These are phyloP conservation scores for Acanthamoeba sp. DNA, from an alignment of 208 protist genomes.

Conservation along the genomic window DNA sequence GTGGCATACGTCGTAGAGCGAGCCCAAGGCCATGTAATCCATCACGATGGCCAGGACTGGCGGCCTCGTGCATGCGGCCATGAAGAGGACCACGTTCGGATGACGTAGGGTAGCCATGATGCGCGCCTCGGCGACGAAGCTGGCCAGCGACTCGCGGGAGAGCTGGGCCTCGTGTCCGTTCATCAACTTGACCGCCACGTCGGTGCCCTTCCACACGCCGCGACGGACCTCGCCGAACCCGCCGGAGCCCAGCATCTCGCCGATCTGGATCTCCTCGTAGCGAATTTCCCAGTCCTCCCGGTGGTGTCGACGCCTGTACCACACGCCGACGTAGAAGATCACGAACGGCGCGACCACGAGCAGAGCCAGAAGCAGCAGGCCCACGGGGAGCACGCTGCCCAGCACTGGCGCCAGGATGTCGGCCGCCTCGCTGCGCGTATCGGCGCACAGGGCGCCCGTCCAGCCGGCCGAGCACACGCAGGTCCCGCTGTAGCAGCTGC, in stretches of 20 bases:
- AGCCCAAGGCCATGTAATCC: neutral
- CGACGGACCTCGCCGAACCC: constrained; percentile 1
- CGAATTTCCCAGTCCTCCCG: constrained; percentile 21
- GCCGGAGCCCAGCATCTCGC: neutral
- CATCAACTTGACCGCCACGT: constrained; percentile 73
- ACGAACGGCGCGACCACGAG: too few species aligned
- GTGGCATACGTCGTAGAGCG: constrained; percentile 16
- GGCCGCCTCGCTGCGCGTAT: neutral
- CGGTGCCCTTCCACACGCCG: neutral
- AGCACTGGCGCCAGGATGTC: neutral
- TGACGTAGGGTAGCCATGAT: constrained; percentile 82
- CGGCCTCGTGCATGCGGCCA: constrained; percentile 74
- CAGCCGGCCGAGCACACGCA: neutral
- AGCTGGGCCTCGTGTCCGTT: neutral
- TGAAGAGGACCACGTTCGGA: constrained; percentile 86
- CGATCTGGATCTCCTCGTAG: neutral
- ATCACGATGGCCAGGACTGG: neutral
- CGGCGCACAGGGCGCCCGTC: neutral
- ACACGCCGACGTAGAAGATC: neutral
- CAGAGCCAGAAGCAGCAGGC: neutral
- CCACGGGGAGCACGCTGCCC: neutral
- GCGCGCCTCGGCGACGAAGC: constrained; percentile 81
- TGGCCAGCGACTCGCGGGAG: constrained; percentile 8
- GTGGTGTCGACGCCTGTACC: neutral
- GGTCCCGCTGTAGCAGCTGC: neutral